phyloP scores from a whole-genome alignment of 345 rosid species.

The Salix udensis region DNA sequence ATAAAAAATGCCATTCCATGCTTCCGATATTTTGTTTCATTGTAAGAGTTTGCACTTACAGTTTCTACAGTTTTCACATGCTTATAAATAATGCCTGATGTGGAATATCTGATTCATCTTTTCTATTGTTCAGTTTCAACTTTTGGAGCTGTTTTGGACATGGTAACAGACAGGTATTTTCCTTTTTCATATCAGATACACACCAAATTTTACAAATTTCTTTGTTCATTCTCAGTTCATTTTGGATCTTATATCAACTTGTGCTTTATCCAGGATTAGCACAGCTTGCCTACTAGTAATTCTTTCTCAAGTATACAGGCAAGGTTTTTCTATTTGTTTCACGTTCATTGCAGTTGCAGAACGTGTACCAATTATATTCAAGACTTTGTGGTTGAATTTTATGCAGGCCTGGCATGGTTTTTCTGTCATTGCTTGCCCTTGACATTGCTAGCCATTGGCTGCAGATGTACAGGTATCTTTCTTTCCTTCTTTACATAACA shows the following conservation, averaged over 20 bases:
- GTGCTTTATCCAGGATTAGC: conserved; percentile 67
- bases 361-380: not conserved
- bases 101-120: conserved; percentile 17
- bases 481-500: not conserved
- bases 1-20: not conserved
- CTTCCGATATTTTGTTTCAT: not conserved
- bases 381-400: conserved; percentile 8
- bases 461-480: conserved; percentile 82
- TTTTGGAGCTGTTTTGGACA: conserved; percentile 94
- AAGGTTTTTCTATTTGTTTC: conserved; percentile 9
- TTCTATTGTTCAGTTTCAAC: conserved; percentile 62
- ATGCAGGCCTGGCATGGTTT: conserved; percentile 84
- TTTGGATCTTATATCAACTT: not conserved
- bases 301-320: conserved; percentile 85
- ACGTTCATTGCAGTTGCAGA: not conserved
- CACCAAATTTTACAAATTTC: not conserved
- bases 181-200: not conserved
- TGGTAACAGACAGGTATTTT: conserved; percentile 86
- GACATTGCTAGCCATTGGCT: conserved; percentile 96
- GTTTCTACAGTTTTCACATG: not conserved
- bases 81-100: not conserved
- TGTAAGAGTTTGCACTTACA: not conserved
- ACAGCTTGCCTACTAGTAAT: conserved; percentile 89
- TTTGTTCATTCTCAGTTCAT: not conserved
- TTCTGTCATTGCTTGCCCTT: conserved; percentile 74